Percentiles rank a stretch among this genome's conserved stretches.
Conservation (phyloP, 73 alveolate species). For the Paramecium sonneborni region DNA sequence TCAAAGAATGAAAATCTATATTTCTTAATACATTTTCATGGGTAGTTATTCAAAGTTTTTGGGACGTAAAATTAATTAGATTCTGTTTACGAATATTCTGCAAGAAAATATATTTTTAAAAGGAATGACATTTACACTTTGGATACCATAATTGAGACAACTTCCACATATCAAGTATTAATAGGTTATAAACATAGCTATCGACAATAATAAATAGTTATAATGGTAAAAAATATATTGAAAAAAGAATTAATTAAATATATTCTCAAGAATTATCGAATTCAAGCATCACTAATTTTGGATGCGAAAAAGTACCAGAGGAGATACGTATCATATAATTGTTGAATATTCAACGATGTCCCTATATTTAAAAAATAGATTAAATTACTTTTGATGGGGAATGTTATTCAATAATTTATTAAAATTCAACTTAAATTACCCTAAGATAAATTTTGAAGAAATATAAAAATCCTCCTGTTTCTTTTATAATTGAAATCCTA, state of each 20-base stretch:
- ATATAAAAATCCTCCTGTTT: background rate
- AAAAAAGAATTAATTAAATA: background rate
- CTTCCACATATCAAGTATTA: background rate
- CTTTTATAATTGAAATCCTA: background rate
- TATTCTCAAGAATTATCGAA: background rate
- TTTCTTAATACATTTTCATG: background rate
- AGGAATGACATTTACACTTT: background rate
- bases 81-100: background rate
- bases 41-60: background rate
- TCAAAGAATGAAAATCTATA: background rate
- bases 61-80: background rate
- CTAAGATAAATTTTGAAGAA: background rate
- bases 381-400: background rate
- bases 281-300: background rate
- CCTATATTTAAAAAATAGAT: background rate
- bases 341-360: background rate
- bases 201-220: background rate
- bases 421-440: background rate
- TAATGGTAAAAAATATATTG: slow-evolving; percentile 1
- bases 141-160: background rate
- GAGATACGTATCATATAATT: background rate
- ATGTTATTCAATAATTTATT: background rate
- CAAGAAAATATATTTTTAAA: background rate
- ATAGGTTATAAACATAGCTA: background rate
- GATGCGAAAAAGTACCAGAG: background rate